These are phyloP conservation scores for Aphanoascus verrucosus DNA, from an alignment of 2,329 filamentous ascomycete species.

Conservation along the genomic window DNA sequence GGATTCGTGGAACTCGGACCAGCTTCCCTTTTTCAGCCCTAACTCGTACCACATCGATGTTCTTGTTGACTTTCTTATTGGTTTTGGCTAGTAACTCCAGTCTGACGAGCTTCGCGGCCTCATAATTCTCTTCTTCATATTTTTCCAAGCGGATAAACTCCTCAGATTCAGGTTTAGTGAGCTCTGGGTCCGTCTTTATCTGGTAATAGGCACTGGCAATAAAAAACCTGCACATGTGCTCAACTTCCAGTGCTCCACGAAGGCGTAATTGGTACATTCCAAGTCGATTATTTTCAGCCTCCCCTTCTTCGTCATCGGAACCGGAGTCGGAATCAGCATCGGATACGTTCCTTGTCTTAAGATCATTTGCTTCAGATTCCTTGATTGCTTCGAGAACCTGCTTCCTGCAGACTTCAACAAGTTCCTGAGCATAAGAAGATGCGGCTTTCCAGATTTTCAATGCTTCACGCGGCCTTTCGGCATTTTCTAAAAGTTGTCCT, in stretches of 20 bases:
- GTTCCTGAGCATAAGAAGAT: slow-evolving; percentile 37
- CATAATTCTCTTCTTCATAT: slow-evolving; percentile 62
- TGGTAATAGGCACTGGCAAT: slow-evolving; percentile 74
- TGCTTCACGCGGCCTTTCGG: slow-evolving; percentile 55
- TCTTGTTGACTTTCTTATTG: slow-evolving; percentile 47
- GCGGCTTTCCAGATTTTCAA: slow-evolving; percentile 58
- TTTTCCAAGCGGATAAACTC: slow-evolving; percentile 57
- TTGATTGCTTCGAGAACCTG: slow-evolving; percentile 45
- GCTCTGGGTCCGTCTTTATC: slow-evolving; percentile 58
- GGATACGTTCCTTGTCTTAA: slow-evolving; percentile 13
- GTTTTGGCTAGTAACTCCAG: slow-evolving; percentile 61
- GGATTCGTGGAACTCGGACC: slow-evolving; percentile 52
- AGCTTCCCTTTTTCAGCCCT: slow-evolving; percentile 47
- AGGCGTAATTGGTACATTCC: slow-evolving; percentile 54
- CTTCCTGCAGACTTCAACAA: slow-evolving; percentile 52
- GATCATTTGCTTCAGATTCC: slow-evolving; percentile 14
- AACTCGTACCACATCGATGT: slow-evolving; percentile 53
- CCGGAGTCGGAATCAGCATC: slow-evolving; percentile 23
- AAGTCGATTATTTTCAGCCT: slow-evolving; percentile 37
- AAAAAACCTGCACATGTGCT: slow-evolving; percentile 77
- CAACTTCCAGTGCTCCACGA: slow-evolving; percentile 62
- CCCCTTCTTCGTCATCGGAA: slow-evolving; percentile 27
- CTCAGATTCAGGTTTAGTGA: slow-evolving; percentile 56
- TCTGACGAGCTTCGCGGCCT: slow-evolving; percentile 64
- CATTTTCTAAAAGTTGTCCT: slow-evolving; percentile 72